Base-by-base conservation (phyloP, 495 filamentous ascomycete genomes). In the Parathielavia appendiculata region DNA sequence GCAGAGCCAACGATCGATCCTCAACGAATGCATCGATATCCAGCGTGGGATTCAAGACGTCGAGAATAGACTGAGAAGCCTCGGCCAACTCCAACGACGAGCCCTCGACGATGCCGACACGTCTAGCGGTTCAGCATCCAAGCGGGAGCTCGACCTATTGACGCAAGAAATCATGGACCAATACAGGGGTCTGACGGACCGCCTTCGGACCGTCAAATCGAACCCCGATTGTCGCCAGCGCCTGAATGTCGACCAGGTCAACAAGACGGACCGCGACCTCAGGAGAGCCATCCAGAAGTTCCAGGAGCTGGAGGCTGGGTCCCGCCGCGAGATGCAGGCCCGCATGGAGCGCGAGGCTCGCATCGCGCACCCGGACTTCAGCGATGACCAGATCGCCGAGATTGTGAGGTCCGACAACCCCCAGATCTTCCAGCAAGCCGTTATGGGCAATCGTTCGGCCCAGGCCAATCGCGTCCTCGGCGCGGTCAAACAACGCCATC, bases 311-410 rank as follows among this genome's bases (percentile, higher is more conserved):
- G 92, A 97, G 71, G 78, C 78, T 1, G 79, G 84, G 35, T 96
- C 89, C 77, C 81, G 86, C 63, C 84, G 87, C 70, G 83, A 86
- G 62, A 77, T 90, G n/a, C 77, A 85, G 58, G 86, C 86, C 41
- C 90, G 93, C 70, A 86, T 91, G 72, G 88, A 85, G 59, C 83
- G 93, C 51, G 91, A 96, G 64, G 93, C 92, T 71, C 82, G 88
- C 58, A 96, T 97, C 67, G 91, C 93, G 60, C 81, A 83, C 62
- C 91, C 92, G 17, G 86, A 96, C 58, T 89, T 90, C 9, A 83
- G 81, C 56, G 91, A 95, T 30, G 82, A 80, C 54, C 90, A 97
- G 69, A 80, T 97, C 45, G 80, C 83, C 41, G 81, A 86, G 58
- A 85, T 90, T 8, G 83, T 89, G 60, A 76, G 83, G 34, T 77